Conservation (phyloP, 495 filamentous ascomycete species). For the Neurospora sp. region DNA sequence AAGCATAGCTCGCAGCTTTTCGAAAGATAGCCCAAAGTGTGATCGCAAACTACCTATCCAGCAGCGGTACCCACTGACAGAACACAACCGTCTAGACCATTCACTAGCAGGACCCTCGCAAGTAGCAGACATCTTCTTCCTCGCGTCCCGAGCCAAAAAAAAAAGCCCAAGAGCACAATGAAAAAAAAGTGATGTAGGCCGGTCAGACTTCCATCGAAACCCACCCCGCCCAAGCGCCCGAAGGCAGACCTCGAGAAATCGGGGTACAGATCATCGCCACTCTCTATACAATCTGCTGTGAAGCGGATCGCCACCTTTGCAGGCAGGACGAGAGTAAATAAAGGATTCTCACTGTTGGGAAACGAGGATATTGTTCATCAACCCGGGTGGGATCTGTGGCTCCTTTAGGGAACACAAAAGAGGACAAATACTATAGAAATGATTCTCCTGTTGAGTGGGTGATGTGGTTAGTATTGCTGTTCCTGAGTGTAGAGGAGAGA, state of each 20-base stretch:
- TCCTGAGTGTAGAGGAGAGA: too few species aligned
- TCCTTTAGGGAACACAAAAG: slow-evolving; percentile 68
- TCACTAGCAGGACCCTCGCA: background rate
- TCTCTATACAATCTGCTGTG: slow-evolving; percentile 40
- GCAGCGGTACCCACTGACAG: too few species aligned
- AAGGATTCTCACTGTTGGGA: slow-evolving; percentile 47
- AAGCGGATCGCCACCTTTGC: slow-evolving; percentile 37
- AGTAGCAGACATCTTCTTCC: slow-evolving; percentile 16
- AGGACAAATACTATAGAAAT: slow-evolving; percentile 83
- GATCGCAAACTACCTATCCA: too few species aligned
- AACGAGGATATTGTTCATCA: slow-evolving; percentile 50
- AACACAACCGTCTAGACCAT: too few species aligned
- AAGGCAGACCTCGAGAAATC: slow-evolving; percentile 38
- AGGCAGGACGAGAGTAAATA: slow-evolving; percentile 40
- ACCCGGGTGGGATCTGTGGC: slow-evolving; percentile 54
- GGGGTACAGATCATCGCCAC: slow-evolving; percentile 57
- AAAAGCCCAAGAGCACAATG: slow-evolving; percentile 32
- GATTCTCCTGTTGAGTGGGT: slow-evolving; percentile 52
- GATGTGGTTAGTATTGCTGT: slow-evolving; percentile 6
- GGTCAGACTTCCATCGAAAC: slow-evolving; percentile 57
- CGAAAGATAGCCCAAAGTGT: too few species aligned
- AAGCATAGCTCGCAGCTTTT: background rate
- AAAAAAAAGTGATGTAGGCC: slow-evolving; percentile 32
- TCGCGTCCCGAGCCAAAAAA: slow-evolving; percentile 21
- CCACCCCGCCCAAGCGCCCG: slow-evolving; percentile 47